Evolutionary conservation across 169 alveolate genomes (phyloP).

Genomic region (Plasmodium yoelii): DNA sequence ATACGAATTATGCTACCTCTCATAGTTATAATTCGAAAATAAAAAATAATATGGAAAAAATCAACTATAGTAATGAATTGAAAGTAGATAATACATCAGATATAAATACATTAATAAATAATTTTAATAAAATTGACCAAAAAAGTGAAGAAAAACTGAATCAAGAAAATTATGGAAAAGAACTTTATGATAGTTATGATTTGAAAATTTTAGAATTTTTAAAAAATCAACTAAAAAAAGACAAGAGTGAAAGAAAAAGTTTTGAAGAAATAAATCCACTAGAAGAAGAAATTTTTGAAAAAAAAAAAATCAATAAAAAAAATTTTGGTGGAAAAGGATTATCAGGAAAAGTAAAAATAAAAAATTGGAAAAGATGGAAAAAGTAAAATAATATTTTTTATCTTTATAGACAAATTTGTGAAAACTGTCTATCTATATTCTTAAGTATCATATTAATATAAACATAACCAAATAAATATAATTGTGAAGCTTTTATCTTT

Average conservation of each 20-base stretch:
- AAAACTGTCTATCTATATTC: background rate
- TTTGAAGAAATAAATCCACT: slow-evolving; percentile 37
- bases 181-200: slow-evolving; percentile 56
- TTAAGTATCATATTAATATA: too few relatives aligned
- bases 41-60: background rate
- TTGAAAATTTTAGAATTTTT: slow-evolving; percentile 50
- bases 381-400: slow-evolving; percentile 17
- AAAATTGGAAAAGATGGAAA: slow-evolving; percentile 76
- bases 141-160: background rate
- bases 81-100: background rate
- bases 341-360: slow-evolving; percentile 67
- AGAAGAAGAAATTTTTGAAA: slow-evolving; percentile 53
- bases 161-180: slow-evolving; percentile 41
- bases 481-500: too few relatives aligned
- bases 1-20: background rate
- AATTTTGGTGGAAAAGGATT: slow-evolving; percentile 76
- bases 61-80: background rate
- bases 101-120: background rate
- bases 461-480: too few relatives aligned
- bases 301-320: slow-evolving; percentile 43
- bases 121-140: background rate
- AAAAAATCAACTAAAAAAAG: slow-evolving; percentile 39
- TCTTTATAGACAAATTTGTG: background rate
- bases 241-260: slow-evolving; percentile 59
- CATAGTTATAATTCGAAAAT: background rate